phyloP scores from a whole-genome alignment of 768 basidiomycete genomes.

The Tubosaeta sp. region DNA sequence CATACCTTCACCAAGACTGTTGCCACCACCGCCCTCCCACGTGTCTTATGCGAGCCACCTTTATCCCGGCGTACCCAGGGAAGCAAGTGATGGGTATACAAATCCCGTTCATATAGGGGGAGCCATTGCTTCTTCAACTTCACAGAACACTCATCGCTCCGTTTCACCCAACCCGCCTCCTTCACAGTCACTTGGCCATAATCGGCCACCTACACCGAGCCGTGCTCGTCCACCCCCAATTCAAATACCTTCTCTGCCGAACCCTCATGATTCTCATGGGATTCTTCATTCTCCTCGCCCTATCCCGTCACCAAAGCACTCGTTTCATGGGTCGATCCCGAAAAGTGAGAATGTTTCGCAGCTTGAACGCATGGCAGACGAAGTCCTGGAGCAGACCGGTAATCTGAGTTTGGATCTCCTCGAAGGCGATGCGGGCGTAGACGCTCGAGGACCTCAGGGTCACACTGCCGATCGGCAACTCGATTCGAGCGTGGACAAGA shows the following conservation, averaged over 20 bases:
- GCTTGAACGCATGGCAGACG: conserved; percentile 71
- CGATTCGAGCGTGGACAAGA: conserved; percentile 45
- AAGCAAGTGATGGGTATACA: conserved; percentile 15
- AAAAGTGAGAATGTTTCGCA: conserved; percentile 49
- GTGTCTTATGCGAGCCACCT: conserved; percentile 16
- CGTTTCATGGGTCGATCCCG: conserved; percentile 30
- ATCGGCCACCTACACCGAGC: conserved; percentile 3
- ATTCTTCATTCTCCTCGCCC: conserved; percentile 64
- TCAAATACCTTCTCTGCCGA: conserved; percentile 20
- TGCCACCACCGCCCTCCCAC: conserved; percentile 29
- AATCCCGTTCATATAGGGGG: conserved; percentile 59
- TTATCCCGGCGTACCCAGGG: conserved; percentile 11
- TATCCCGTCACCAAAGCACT: conserved; percentile 60
- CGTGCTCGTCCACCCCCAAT: conserved; percentile 21
- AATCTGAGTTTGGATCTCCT: conserved; percentile 27
- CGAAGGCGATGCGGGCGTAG: conserved; percentile 20
- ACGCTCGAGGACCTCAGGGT: conserved; percentile 16
- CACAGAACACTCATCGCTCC: conserved; percentile 59
- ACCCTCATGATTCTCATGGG: conserved; percentile 33
- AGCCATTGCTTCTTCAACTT: conserved; percentile 51
- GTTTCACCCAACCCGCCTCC: conserved; percentile 57
- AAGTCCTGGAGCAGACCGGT: conserved; percentile 34
- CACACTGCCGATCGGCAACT: conserved; percentile 10
- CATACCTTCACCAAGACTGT: conserved; percentile 18
- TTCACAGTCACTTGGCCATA: conserved; percentile 7